Conservation (phyloP, 2,329 filamentous ascomycete species). For the Exophiala phaeomuriformis region DNA sequence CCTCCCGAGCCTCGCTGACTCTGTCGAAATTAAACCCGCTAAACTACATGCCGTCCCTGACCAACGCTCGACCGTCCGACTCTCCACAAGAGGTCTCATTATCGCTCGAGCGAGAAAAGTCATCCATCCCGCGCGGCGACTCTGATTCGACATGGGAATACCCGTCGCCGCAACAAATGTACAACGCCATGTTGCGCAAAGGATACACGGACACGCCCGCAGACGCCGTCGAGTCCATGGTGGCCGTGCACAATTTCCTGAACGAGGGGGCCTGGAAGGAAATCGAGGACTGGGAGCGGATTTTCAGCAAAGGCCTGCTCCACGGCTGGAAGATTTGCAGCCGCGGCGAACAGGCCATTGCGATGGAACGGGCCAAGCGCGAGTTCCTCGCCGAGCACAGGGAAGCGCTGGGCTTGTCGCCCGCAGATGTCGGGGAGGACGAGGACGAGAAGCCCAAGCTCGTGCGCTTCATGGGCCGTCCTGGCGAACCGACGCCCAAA, state of each 20-base stretch:
- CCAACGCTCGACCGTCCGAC: constrained; percentile 66
- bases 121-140: constrained; percentile 83
- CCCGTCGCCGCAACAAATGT: constrained; percentile 98
- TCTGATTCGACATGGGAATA: constrained; percentile 87
- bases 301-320: constrained; percentile 67
- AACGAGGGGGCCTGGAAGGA: constrained; percentile 97
- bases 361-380: constrained; percentile 46
- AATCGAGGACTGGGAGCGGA: constrained; percentile 86
- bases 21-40: constrained; percentile 66
- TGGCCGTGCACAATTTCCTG: constrained; percentile 93
- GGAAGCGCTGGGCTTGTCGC: constrained; percentile 23
- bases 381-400: constrained; percentile 35
- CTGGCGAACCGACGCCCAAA: constrained; percentile 85
- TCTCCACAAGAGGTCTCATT: constrained; percentile 59
- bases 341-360: constrained; percentile 62
- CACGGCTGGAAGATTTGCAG: constrained; percentile 67
- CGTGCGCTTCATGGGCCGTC: constrained; percentile 79
- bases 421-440: background rate
- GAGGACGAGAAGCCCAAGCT: constrained; percentile 56
- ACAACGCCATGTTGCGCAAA: constrained; percentile 93
- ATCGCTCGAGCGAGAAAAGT: constrained; percentile 72
- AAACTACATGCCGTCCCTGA: constrained; percentile 93
- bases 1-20: constrained; percentile 29
- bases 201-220: constrained; percentile 91
- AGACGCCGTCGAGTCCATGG: constrained; percentile 93